Percentiles rank a stretch among this genome's conserved stretches.
Conservation (phyloP, 768 basidiomycete species). For the Rhizopogon rudus region DNA sequence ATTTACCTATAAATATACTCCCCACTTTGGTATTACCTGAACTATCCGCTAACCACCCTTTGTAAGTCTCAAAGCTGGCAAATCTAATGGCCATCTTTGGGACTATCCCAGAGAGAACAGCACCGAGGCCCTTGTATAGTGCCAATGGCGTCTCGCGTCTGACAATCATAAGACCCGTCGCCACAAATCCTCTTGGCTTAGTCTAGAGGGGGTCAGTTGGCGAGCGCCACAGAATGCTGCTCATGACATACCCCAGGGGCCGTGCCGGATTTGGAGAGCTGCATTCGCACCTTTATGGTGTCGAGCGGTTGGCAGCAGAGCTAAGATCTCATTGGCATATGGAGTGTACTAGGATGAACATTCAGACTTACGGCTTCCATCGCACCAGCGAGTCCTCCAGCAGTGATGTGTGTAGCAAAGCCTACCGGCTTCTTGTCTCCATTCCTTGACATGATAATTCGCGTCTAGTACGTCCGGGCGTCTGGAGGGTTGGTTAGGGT, state of each 20-base stretch:
- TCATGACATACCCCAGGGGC: constrained; percentile 70
- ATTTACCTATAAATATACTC: constrained; percentile 81
- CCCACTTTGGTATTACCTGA: constrained; percentile 73
- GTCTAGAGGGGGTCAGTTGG: constrained; percentile 45
- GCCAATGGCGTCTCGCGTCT: constrained; percentile 91
- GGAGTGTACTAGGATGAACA: background rate
- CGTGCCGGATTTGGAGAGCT: constrained; percentile 79
- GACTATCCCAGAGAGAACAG: constrained; percentile 93
- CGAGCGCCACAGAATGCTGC: background rate
- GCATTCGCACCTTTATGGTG: constrained; percentile 99
- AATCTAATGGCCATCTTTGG: constrained; percentile 99
- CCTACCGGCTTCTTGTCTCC: constrained; percentile 72
- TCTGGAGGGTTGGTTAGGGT: constrained; percentile 1
- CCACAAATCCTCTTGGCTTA: constrained; percentile 87
- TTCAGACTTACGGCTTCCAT: constrained; percentile 74
- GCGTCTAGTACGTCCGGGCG: background rate
- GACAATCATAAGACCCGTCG: constrained; percentile 85
- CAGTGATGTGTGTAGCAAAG: constrained; percentile 87
- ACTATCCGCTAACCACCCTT: constrained; percentile 70
- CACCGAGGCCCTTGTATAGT: constrained; percentile 96
- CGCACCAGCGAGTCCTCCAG: constrained; percentile 90
- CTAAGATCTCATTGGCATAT: constrained; percentile 29
- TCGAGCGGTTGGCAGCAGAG: constrained; percentile 89
- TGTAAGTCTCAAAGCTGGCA: constrained; percentile 96
- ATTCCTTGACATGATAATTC: constrained; percentile 43